Evolutionary conservation across 1,284 basidiomycete genomes (phyloP).

Genomic region (Anthracocystis setariae): DNA sequence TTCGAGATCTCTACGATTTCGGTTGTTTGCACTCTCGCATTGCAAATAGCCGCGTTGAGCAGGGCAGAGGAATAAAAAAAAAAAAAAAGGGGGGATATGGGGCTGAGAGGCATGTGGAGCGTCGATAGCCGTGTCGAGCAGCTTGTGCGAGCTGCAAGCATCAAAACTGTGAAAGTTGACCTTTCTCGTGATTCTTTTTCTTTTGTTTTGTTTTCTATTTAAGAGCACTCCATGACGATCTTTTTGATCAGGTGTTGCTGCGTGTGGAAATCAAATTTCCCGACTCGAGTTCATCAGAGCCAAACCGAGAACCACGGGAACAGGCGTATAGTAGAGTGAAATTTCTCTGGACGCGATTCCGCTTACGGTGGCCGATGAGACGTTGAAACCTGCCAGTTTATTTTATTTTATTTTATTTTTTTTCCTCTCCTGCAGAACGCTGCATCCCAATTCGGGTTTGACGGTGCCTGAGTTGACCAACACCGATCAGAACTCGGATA

Average conservation of each 20-base stretch:
- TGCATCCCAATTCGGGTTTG: slow-evolving; percentile 17
- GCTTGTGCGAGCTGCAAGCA: neutral
- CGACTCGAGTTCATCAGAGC: neutral
- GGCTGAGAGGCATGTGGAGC: slow-evolving; percentile 21
- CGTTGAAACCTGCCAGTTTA: too few species aligned
- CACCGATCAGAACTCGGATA: neutral
- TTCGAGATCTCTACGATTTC: neutral
- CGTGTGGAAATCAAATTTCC: slow-evolving; percentile 12
- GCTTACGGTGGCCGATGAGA: neutral
- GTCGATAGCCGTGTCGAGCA: slow-evolving; percentile 24
- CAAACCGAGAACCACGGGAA: neutral
- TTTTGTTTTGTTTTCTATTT: neutral
- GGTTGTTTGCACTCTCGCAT: slow-evolving; percentile 3
- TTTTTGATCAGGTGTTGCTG: neutral
- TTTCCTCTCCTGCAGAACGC: too few species aligned
- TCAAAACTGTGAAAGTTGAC: too few species aligned
- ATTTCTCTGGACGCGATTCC: neutral
- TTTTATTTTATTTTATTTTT: neutral
- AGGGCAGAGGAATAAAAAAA: too few species aligned
- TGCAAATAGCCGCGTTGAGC: too few species aligned
- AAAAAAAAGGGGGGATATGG: too few species aligned
- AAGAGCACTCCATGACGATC: slow-evolving; percentile 1
- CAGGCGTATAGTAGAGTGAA: neutral
- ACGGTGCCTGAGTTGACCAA: slow-evolving; percentile 22
- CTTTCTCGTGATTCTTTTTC: too few species aligned